These are phyloP conservation scores for Diaporthe eres DNA, from an alignment of 2,329 filamentous ascomycete species.

Conservation along the genomic window DNA sequence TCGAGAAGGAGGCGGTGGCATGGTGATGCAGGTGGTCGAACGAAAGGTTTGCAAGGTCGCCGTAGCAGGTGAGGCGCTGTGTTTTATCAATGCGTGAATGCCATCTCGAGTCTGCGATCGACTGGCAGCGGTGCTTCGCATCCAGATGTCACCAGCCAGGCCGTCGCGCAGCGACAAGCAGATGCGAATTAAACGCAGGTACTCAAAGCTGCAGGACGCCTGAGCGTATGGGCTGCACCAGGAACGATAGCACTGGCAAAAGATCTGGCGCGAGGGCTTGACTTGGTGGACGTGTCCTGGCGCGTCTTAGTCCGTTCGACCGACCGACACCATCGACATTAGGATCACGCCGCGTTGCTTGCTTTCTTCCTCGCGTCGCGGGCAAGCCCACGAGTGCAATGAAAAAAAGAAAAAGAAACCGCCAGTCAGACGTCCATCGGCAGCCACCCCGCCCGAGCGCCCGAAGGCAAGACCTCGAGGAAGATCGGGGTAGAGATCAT, in stretches of 20 bases:
- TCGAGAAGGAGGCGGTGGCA: constrained; percentile 68
- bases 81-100: background rate
- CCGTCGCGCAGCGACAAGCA: background rate
- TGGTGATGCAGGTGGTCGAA: constrained; percentile 21
- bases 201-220: too few relatives aligned
- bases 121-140: background rate
- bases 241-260: background rate
- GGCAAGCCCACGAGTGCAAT: constrained; percentile 38
- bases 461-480: constrained; percentile 78
- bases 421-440: constrained; percentile 92
- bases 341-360: background rate
- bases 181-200: too few relatives aligned
- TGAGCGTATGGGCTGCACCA: background rate
- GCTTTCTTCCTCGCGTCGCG: constrained; percentile 39
- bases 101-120: background rate
- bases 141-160: background rate
- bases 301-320: background rate
- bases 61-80: background rate
- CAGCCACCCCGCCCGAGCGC: constrained; percentile 83
- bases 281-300: too few relatives aligned
- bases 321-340: background rate
- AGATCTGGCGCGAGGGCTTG: too few relatives aligned
- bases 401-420: constrained; percentile 54
- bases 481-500: constrained; percentile 89
- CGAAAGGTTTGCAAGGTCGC: background rate